Evolutionary conservation across 768 basidiomycete genomes (phyloP).

Genomic region (Nevesoporus exiguus): DNA sequence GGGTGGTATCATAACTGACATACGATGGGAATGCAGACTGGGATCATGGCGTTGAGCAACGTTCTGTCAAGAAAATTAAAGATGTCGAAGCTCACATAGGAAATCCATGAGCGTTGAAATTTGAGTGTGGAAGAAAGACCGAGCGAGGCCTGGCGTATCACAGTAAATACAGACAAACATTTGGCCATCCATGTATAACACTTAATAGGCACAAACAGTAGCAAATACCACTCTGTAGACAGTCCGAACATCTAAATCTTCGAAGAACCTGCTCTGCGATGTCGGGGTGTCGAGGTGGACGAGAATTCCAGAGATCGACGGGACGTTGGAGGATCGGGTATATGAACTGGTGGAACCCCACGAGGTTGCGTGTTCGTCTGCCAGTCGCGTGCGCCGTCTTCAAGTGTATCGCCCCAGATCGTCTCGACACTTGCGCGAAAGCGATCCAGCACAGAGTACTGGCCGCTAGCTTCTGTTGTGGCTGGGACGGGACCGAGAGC

Average conservation of each 20-base stretch:
- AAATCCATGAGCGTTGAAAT: slow-evolving; percentile 5
- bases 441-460: slow-evolving; percentile 16
- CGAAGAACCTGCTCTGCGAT: slow-evolving; percentile 21
- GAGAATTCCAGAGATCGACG: slow-evolving; percentile 9
- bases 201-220: neutral
- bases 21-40: slow-evolving; percentile 53
- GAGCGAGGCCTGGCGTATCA: neutral
- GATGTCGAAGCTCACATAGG: slow-evolving; percentile 5
- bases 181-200: neutral
- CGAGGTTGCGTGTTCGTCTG: neutral
- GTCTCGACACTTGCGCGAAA: slow-evolving; percentile 19
- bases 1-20: slow-evolving; percentile 33
- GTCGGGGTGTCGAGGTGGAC: slow-evolving; percentile 3
- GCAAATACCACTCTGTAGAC: too few species aligned
- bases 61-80: neutral
- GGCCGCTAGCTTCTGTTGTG: slow-evolving; percentile 15
- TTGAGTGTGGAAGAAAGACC: neutral
- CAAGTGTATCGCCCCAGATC: slow-evolving; percentile 19
- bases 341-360: slow-evolving; percentile 2
- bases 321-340: neutral
- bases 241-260: slow-evolving; percentile 15
- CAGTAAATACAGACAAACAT: neutral
- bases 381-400: neutral
- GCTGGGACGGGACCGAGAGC: slow-evolving; percentile 23
- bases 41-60: slow-evolving; percentile 1